A percentile compares a stretch with the other conserved stretches of the same genome.
Conservation (phyloP, 2,329 filamentous ascomycete species). For the Pestalotiopsis sp. region DNA sequence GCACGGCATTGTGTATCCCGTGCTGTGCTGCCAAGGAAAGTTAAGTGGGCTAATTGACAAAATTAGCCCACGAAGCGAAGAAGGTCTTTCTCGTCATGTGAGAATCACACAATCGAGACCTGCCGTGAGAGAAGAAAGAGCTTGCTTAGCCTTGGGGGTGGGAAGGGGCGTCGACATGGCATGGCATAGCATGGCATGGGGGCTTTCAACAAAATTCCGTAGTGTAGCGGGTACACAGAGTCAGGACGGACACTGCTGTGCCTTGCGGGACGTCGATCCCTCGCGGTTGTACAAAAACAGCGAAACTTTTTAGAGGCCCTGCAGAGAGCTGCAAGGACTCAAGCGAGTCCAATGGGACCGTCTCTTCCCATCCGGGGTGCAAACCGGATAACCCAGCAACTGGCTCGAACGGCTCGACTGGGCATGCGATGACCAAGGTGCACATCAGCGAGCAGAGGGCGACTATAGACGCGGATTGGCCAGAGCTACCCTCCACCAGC, state of each 20-base stretch:
- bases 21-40: constrained; percentile 16
- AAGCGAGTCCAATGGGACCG: not conserved
- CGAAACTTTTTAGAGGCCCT: not conserved
- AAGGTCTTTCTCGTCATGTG: constrained; percentile 16
- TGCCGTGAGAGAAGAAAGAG: not conserved
- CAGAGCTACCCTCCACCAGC: constrained; percentile 22
- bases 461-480: constrained; percentile 32
- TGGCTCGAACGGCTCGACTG: not conserved
- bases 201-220: no score
- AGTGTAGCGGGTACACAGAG: not conserved
- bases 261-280: not conserved
- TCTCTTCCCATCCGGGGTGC: not conserved
- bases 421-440: constrained; percentile 1
- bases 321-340: constrained; percentile 1
- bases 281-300: not conserved
- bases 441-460: constrained; percentile 31
- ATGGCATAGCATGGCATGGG: not conserved
- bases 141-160: not conserved
- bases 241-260: not conserved
- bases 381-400: not conserved
- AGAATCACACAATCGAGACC: constrained; percentile 12
- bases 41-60: constrained; percentile 24
- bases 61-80: constrained; percentile 23
- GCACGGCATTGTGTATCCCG: not conserved
- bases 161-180: not conserved